Base-by-base conservation (phyloP, 352 stramenopile species). In the Phytopythium vexans region DNA sequence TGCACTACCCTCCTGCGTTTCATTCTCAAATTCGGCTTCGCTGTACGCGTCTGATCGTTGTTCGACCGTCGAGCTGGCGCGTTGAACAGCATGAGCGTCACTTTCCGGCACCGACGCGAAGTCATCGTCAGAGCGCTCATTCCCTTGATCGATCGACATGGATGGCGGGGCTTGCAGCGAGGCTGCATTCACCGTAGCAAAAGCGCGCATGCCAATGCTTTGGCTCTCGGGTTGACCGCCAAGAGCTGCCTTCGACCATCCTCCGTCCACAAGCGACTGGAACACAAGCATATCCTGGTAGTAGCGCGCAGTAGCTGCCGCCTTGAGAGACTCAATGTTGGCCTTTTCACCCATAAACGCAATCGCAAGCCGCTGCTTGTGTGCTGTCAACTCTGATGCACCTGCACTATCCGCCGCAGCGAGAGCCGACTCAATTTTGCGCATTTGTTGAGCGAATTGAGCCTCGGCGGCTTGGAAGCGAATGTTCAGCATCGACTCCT, bases 271-370 rank as follows among this genome's bases (percentile, higher is more conserved):
- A 10, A 88, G 53, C 1, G 72, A 74, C 14, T 76, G 74, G 35
- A 88, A 82, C 0, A 66, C 56, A 8, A 86, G 60, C 14, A 90
- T 33, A 39, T 90, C 79, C 44, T 88, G 72, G 37, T 86, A 90
- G 49, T 84, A 90, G 10, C 72, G 68, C 10, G 74, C 71, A 31
- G 72, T 82, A 16, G 66, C 76, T 0, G 80, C 66, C 3, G 77
- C 73, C 37, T 70, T 75, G 8, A 83, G 45, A 34, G 72, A 85
- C 41, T 88, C 74, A 31, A 88, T 49, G 38, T 74, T 72, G 2
- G 72, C 74, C 45, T 75, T 74, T 41, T 87, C 75, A 0, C 70
- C 70, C 31, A 81, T 43, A 46, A 75, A 83, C 3, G 57, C 56
- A 63, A 86, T 78, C 14, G 50, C 56, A 1, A 78, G 41, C 5